Base-by-base conservation (phyloP, 768 basidiomycete species). In the Gautieria morchelliformis region DNA sequence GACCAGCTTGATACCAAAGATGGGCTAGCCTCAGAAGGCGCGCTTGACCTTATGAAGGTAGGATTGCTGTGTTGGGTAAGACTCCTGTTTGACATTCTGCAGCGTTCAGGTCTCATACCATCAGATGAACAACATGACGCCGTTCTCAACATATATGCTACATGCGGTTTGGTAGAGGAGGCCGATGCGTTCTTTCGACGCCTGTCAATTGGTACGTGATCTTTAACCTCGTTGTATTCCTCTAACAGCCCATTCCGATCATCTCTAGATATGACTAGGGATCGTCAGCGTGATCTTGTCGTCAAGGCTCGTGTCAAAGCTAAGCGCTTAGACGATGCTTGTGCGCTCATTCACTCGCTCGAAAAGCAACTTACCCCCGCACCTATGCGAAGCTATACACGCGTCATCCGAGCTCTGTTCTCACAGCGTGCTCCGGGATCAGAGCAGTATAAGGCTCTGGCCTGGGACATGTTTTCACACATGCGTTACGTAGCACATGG, bases 401-500 rank as follows among this genome's bases (percentile, higher is more conserved):
- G 80, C 20, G 70, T 85, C 48, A 86, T 95, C 58, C 72, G 73
- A 5, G 69, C 75, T 46, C 83, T 84, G 35, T 80, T 80, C 63
- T 73, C 74, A 44, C 72, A 74, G 27, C 74, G 57, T 61, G 65
- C 5, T 60, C 60, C 54, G 60, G 62, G 72, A 8, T 69, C 72
- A 11, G 61, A 59, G 17, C 69, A 64, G 1, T 80, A 80, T 2
- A 80, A 79, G 33, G 87, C 89, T 0, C 85, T 90, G 59, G 94
- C 89, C 3, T 96, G 92, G 91, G 91, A 98, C 65, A 79, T 97
- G 41, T 97, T 91, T 68, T 75, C 88, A 2, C 95, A 99, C 69
- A 94, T 96, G 89, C 89, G 95, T 47, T 93, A 96, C 60, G 89
- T 90, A 14, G 91, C 95, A 1, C 93, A 98, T 67, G 84, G 92